Base-by-base conservation (phyloP, 352 stramenopile genomes). In the Phytophthora citrophthora region DNA sequence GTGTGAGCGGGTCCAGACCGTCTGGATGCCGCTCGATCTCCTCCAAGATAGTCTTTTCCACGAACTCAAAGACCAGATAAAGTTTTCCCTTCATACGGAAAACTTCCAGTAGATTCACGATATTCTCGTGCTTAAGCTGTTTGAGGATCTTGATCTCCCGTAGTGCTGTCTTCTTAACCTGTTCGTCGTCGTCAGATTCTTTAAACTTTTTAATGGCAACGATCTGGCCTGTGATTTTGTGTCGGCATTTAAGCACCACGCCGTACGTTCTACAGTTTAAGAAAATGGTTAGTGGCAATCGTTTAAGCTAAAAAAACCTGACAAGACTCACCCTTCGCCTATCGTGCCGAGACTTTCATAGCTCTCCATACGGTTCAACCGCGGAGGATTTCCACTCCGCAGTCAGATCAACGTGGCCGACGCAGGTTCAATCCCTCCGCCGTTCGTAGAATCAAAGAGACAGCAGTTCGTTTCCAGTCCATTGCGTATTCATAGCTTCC, bases 171-270 rank as follows among this genome's bases (percentile, higher is more conserved):
- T 95, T 95, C 63, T 92, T 93, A 26, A 95, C 88, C 54, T 97
- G 87, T 56, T 97, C 89, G 52, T 96, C 89, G 71, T 96, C 87
- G 48, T 93, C 88, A 41, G 86, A 89, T 61, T 94, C 85, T 55
- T 97, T 97, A 55, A 97, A 96, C 62, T 95, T 94, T 66, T 97
- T 97, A 63, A 97, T 96, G 26, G 91, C 91, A 13, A 96, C 87
- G 64, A 94, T 91, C 64, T 94, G 80, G 11, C 86, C 88, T 8
- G 85, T 93, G 15, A 77, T 58, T 41, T 91, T 93, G 71, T 96
- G 80, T 1, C 88, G 77, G 44, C 88, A 95, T 62, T 95, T 95
- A 71, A 95, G 83, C 46, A 95, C 88, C 10, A 94, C 88, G 40
- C 88, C 88, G 58, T 95, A 95, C 31, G 88, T 93, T 54, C 86